phyloP scores from a whole-genome alignment of 305 asterid species.

The Solanum hybrid region DNA sequence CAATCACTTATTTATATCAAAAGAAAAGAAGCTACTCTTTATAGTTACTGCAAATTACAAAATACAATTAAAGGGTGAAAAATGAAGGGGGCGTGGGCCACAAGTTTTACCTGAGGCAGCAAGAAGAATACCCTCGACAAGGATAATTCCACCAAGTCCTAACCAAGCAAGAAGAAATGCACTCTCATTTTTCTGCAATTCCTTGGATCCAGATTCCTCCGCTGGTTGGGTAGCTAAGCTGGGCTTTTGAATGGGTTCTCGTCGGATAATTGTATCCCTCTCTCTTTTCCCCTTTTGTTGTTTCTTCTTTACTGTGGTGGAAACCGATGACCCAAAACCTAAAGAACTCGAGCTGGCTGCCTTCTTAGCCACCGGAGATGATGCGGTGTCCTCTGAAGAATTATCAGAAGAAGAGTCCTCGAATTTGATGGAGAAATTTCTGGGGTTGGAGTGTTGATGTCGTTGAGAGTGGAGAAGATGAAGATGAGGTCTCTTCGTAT shows the following conservation, averaged over 20 bases:
- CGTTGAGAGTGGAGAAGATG: constrained; percentile 1
- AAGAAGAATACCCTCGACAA: constrained; percentile 64
- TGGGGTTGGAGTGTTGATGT: neutral
- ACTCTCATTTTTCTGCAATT: constrained; percentile 53
- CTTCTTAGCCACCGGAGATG: constrained; percentile 14
- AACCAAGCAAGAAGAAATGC: constrained; percentile 91
- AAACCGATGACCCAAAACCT: constrained; percentile 26
- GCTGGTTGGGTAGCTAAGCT: constrained; percentile 33
- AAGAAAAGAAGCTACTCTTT: neutral
- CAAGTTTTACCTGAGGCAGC: constrained; percentile 63
- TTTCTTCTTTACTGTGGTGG: constrained; percentile 22
- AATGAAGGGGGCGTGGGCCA: neutral
- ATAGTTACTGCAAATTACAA: neutral
- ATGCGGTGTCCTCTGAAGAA: constrained; percentile 15
- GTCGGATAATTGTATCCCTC: constrained; percentile 57
- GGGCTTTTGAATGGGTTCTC: constrained; percentile 57
- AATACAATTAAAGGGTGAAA: neutral
- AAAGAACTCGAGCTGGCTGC: constrained; percentile 12
- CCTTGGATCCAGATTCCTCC: constrained; percentile 42
- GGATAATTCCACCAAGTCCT: constrained; percentile 70
- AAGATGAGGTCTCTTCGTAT: constrained; percentile 10
- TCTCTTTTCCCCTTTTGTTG: constrained; percentile 45
- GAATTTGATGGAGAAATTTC: constrained; percentile 8
- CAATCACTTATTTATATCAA: neutral
- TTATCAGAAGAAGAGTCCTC: constrained; percentile 20